Evolutionary conservation across 2,329 filamentous ascomycete species (phyloP).

Genomic region (Trichoderma koningii): DNA sequence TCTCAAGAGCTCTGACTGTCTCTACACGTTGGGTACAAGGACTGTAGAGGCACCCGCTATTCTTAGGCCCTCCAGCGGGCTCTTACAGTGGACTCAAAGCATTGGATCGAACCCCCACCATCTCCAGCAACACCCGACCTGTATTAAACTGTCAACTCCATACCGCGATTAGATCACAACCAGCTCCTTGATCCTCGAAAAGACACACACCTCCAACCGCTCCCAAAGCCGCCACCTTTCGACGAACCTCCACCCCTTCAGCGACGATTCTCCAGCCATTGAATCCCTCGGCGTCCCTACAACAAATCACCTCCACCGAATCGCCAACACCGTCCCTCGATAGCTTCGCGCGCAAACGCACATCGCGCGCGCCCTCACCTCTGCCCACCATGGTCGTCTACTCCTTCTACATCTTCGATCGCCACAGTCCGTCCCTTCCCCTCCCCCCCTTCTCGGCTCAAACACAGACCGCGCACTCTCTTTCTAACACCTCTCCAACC

Average conservation of each 20-base stretch:
- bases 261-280: background rate
- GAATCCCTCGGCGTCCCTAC: background rate
- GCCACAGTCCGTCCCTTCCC: constrained; percentile 71
- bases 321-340: background rate
- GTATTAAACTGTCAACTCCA: constrained; percentile 10
- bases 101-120: constrained; percentile 1
- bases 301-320: background rate
- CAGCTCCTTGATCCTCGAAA: background rate
- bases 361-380: background rate
- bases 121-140: background rate
- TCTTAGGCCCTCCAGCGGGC: too few relatives aligned
- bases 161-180: constrained; percentile 16
- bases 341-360: background rate
- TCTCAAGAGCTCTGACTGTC: too few relatives aligned
- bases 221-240: background rate
- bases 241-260: background rate
- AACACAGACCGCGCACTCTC: too few relatives aligned
- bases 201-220: constrained; percentile 1
- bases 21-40: too few relatives aligned
- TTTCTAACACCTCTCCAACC: constrained; percentile 20
- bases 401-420: constrained; percentile 98
- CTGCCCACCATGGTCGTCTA: constrained; percentile 78
- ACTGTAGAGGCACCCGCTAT: too few relatives aligned
- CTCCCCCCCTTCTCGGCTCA: too few relatives aligned
- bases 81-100: background rate